These are phyloP conservation scores for Petrea volubilis DNA, from an alignment of 257 asterid species.

Conservation along the genomic window DNA sequence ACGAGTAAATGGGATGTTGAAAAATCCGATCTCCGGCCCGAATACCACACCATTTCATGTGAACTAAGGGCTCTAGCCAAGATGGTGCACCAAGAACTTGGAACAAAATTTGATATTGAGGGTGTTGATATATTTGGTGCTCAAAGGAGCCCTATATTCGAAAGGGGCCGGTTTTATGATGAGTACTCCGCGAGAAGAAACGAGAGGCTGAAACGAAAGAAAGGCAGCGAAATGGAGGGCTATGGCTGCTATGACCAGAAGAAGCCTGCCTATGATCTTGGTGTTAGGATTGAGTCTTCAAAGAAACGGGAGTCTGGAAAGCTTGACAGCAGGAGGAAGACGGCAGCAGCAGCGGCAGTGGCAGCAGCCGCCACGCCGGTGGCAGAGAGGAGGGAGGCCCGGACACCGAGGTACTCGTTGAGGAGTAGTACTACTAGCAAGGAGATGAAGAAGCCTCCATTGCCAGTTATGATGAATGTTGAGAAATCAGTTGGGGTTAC, in stretches of 20 bases:
- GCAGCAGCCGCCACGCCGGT: slow-evolving; percentile 50
- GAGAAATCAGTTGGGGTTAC: slow-evolving; percentile 50
- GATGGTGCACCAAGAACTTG: slow-evolving; percentile 69
- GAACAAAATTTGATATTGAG: slow-evolving; percentile 21
- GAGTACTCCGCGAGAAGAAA: slow-evolving; percentile 82
- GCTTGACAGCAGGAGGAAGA: slow-evolving; percentile 48
- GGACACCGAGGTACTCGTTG: slow-evolving; percentile 68
- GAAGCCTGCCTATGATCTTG: slow-evolving; percentile 62
- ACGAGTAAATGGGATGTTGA: slow-evolving; percentile 37
- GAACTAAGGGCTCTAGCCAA: slow-evolving; percentile 68
- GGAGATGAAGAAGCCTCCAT: slow-evolving; percentile 76
- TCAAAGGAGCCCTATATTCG: slow-evolving; percentile 59
- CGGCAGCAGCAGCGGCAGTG: slow-evolving; percentile 26
- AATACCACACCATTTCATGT: slow-evolving; percentile 69
- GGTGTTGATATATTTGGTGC: slow-evolving; percentile 5
- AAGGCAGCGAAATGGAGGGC: slow-evolving; percentile 54
- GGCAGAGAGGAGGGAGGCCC: slow-evolving; percentile 49
- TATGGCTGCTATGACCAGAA: slow-evolving; percentile 35
- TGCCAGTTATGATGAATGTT: slow-evolving; percentile 35
- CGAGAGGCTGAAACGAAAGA: slow-evolving; percentile 87
- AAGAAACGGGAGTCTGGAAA: slow-evolving; percentile 58
- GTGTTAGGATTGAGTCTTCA: slow-evolving; percentile 75
- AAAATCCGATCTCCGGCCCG: slow-evolving; percentile 55
- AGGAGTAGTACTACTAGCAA: slow-evolving; percentile 56
- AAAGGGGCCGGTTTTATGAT: slow-evolving; percentile 85